phyloP scores from a whole-genome alignment of 768 basidiomycete genomes.

The Galerina marginata region DNA sequence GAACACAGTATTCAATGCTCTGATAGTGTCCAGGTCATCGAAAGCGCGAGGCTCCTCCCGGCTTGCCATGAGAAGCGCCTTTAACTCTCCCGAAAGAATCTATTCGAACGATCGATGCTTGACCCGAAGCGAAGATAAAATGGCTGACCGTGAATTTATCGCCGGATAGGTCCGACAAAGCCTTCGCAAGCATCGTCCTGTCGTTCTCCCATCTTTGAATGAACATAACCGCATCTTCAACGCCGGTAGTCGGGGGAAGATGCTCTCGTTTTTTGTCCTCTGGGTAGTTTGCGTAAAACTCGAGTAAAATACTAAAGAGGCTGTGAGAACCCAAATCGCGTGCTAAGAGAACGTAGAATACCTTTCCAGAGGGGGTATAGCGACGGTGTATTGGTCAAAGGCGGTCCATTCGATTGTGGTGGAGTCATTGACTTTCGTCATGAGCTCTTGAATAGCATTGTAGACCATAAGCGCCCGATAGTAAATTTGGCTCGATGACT shows the following conservation, averaged over 20 bases:
- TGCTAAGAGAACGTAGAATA: not conserved
- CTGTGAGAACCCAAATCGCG: not conserved
- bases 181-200: conserved; percentile 13
- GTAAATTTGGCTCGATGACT: conserved; percentile 20
- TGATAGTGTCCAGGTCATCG: conserved; percentile 7
- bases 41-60: not conserved
- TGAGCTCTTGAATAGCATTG: conserved; percentile 24
- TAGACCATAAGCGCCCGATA: conserved; percentile 23
- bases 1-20: not conserved
- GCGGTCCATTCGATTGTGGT: conserved; percentile 8
- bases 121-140: not conserved
- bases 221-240: conserved; percentile 16
- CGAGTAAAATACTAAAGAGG: conserved; percentile 1
- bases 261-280: conserved; percentile 2
- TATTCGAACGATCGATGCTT: not conserved
- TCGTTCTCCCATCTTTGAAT: conserved; percentile 21
- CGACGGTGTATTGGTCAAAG: conserved; percentile 26
- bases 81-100: conserved; percentile 2
- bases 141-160: conserved; percentile 14
- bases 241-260: conserved; percentile 13
- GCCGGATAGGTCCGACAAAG: conserved; percentile 7
- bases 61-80: not conserved
- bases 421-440: conserved; percentile 18
- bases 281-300: conserved; percentile 2
- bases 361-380: conserved; percentile 27